Evolutionary conservation across 2,329 filamentous ascomycete species (phyloP).

Genomic region (Alternaria incomplexa): DNA sequence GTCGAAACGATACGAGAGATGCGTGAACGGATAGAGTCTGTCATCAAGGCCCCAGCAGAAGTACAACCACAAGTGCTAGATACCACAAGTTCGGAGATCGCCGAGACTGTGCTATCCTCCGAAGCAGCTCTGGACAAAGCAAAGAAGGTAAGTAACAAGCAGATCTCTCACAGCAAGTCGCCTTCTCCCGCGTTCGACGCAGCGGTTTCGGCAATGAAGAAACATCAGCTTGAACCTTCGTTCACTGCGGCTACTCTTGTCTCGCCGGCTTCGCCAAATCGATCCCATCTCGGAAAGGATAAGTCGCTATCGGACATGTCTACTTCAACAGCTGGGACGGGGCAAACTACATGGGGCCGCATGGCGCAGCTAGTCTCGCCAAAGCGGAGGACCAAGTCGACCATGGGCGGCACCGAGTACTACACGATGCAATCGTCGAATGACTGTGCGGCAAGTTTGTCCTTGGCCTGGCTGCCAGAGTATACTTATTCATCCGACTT

Average conservation of each 20-base stretch:
- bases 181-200: conserved; percentile 29
- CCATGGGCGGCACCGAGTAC: conserved; percentile 24
- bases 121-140: conserved; percentile 45
- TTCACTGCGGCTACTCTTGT: conserved; percentile 32
- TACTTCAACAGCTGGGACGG: conserved; percentile 28
- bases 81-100: conserved; percentile 41
- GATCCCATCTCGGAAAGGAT: conserved; percentile 11
- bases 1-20: conserved; percentile 42
- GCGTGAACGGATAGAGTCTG: conserved; percentile 41
- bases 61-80: conserved; percentile 41
- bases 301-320: conserved; percentile 30
- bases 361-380: conserved; percentile 31
- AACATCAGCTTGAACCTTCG: conserved; percentile 24
- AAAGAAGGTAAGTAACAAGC: conserved; percentile 46
- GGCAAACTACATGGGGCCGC: conserved; percentile 32
- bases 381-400: conserved; percentile 23
- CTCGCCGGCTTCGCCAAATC: conserved; percentile 18
- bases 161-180: conserved; percentile 30
- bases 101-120: conserved; percentile 41
- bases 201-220: conserved; percentile 27
- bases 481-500: conserved; percentile 28
- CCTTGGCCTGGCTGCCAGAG: conserved; percentile 34
- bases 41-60: conserved; percentile 40
- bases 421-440: conserved; percentile 14
- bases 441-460: conserved; percentile 41